A percentile compares a stretch with the other conserved stretches of the same genome.
phyloP scores from a whole-genome alignment of 129 eudicot genomes.

The Ambrosia trifida region DNA sequence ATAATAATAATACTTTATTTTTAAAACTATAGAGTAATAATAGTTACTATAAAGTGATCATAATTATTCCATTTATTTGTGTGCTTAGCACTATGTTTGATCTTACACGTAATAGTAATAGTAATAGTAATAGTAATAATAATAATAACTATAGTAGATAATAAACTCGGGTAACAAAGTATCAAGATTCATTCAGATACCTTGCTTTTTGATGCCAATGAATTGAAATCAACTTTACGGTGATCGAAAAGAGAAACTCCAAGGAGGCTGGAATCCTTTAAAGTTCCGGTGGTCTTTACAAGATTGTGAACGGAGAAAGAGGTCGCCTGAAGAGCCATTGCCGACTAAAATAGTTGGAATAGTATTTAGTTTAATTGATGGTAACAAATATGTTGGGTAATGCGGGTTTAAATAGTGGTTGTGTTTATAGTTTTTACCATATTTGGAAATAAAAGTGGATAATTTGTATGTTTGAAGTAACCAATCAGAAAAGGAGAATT shows the following conservation, averaged over 20 bases:
- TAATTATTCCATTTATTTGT: too few species aligned
- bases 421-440: slow-evolving; percentile 14
- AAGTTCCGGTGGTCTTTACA: slow-evolving; percentile 24
- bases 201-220: slow-evolving; percentile 44
- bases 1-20: too few species aligned
- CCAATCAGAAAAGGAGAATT: slow-evolving; percentile 52
- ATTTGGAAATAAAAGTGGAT: slow-evolving; percentile 40
- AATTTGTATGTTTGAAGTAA: slow-evolving; percentile 41
- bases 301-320: slow-evolving; percentile 54
- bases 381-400: slow-evolving; percentile 13
- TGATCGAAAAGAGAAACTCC: slow-evolving; percentile 53
- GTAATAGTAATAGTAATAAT: too few species aligned
- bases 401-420: slow-evolving; percentile 15
- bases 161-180: too few species aligned
- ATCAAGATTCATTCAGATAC: slow-evolving; percentile 18
- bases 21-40: too few species aligned
- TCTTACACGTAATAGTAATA: too few species aligned
- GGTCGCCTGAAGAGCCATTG: slow-evolving; percentile 79
- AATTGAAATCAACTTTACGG: slow-evolving; percentile 37
- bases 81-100: too few species aligned
- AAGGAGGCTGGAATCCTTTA: slow-evolving; percentile 58
- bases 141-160: too few species aligned
- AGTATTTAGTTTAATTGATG: neutral
- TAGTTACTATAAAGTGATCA: too few species aligned
- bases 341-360: neutral